Conservation (phyloP, 2,329 filamentous ascomycete species). For the Xylaria sp. region DNA sequence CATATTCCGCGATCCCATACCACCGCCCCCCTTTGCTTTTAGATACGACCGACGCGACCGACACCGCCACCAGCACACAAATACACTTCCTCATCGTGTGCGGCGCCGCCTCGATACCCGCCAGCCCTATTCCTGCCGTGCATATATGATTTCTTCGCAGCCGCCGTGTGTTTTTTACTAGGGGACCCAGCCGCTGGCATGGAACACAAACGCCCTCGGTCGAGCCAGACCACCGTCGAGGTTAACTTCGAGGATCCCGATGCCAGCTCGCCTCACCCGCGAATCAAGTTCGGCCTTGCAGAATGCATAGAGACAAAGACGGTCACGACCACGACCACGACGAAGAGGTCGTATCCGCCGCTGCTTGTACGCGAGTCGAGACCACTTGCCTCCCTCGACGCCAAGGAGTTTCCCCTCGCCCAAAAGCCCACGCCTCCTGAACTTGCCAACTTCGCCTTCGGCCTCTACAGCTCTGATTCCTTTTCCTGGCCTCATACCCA, state of each 20-base stretch:
- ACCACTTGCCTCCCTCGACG: constrained; percentile 74
- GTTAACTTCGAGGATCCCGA: constrained; percentile 54
- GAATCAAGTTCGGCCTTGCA: constrained; percentile 62
- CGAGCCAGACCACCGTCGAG: constrained; percentile 50
- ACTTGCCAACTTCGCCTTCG: constrained; percentile 78
- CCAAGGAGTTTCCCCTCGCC: constrained; percentile 89
- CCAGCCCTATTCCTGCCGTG: not conserved
- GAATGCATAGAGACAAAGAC: constrained; percentile 72
- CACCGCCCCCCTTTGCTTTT: not conserved
- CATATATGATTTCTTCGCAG: constrained; percentile 27
- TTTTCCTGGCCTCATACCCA: constrained; percentile 39
- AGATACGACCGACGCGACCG: not conserved
- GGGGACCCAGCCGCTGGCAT: constrained; percentile 31
- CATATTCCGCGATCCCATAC: constrained; percentile 14
- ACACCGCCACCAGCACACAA: not conserved
- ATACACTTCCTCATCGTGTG: not conserved
- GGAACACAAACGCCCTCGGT: constrained; percentile 43
- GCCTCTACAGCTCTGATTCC: constrained; percentile 65
- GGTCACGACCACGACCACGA: constrained; percentile 91
- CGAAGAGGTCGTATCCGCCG: constrained; percentile 83
- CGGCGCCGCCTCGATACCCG: not conserved
- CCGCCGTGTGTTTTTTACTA: constrained; percentile 12
- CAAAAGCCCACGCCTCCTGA: constrained; percentile 80
- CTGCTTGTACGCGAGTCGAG: constrained; percentile 76
- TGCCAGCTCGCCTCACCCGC: constrained; percentile 45